phyloP scores from a whole-genome alignment of 345 rosid genomes.

The Gossypium herbaceum region DNA sequence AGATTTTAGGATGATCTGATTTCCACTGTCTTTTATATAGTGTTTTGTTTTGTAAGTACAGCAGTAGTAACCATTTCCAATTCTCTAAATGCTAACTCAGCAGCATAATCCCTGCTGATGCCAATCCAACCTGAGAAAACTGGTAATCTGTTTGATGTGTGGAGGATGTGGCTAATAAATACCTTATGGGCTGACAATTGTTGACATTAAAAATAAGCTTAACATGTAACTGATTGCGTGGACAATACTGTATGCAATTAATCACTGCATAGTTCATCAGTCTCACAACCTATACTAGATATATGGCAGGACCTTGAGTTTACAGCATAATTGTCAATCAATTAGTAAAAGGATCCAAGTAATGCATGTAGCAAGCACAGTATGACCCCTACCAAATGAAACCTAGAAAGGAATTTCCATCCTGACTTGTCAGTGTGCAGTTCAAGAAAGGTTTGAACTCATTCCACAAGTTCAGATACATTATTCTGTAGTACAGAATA shows the following conservation, averaged over 20 bases:
- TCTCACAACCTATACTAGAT: neutral
- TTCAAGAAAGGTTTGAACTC: conserved; percentile 1
- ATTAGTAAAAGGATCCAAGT: neutral
- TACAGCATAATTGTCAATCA: neutral
- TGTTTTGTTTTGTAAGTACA: neutral
- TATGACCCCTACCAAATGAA: neutral
- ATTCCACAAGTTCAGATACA: conserved; percentile 1
- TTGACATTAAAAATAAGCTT: neutral
- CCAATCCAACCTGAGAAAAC: neutral
- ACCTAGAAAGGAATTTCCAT: neutral
- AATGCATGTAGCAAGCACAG: neutral
- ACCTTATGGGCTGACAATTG: neutral
- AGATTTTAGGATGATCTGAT: neutral
- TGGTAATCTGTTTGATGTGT: conserved; percentile 1
- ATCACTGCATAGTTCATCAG: neutral
- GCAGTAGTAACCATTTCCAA: neutral
- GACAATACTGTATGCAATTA: neutral
- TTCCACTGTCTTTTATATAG: neutral
- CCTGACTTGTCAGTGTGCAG: neutral
- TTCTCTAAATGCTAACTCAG: neutral
- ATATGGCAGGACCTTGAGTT: neutral
- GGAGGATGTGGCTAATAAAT: neutral
- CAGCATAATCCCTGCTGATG: neutral
- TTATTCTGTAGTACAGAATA: neutral
- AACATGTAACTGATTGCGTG: neutral